Conservation (phyloP, 345 rosid species). For the Euclidium syriacum region DNA sequence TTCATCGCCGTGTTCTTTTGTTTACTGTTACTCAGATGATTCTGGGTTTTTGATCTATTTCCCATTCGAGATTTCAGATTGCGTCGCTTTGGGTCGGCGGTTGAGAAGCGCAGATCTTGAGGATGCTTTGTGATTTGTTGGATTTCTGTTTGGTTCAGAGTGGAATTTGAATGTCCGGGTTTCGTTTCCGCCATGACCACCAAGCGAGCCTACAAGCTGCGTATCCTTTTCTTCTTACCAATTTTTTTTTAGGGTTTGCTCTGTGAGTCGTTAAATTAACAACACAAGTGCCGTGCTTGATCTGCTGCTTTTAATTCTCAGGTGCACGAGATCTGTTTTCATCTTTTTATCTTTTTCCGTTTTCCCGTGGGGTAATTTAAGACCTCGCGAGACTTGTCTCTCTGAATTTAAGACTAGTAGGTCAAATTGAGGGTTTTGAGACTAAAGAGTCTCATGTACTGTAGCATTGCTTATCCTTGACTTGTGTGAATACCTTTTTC, state of each 20-base stretch:
- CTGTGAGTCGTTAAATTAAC: neutral
- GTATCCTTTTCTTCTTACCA: constrained; percentile 53
- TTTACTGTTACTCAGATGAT: neutral
- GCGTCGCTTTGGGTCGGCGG: neutral
- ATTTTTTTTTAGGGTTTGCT: constrained; percentile 4
- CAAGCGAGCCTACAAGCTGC: constrained; percentile 97
- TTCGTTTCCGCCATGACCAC: constrained; percentile 70
- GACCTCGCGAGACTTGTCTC: constrained; percentile 14
- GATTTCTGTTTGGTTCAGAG: neutral
- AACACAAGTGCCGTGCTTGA: constrained; percentile 13
- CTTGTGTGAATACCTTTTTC: constrained; percentile 7
- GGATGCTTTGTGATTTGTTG: constrained; percentile 4
- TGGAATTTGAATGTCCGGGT: constrained; percentile 44
- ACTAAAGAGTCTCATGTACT: neutral
- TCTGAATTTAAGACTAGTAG: constrained; percentile 13
- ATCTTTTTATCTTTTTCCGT: neutral
- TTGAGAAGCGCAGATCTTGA: constrained; percentile 33
- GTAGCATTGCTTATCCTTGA: constrained; percentile 39
- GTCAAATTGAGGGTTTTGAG: constrained; percentile 11
- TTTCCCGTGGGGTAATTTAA: constrained; percentile 19
- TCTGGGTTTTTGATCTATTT: constrained; percentile 13
- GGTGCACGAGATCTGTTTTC: constrained; percentile 25
- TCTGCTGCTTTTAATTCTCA: constrained; percentile 20
- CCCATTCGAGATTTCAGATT: constrained; percentile 22
- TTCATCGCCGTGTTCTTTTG: neutral